Evolutionary conservation across 2,329 filamentous ascomycete species (phyloP).

Genomic region (Cytospora piceae): DNA sequence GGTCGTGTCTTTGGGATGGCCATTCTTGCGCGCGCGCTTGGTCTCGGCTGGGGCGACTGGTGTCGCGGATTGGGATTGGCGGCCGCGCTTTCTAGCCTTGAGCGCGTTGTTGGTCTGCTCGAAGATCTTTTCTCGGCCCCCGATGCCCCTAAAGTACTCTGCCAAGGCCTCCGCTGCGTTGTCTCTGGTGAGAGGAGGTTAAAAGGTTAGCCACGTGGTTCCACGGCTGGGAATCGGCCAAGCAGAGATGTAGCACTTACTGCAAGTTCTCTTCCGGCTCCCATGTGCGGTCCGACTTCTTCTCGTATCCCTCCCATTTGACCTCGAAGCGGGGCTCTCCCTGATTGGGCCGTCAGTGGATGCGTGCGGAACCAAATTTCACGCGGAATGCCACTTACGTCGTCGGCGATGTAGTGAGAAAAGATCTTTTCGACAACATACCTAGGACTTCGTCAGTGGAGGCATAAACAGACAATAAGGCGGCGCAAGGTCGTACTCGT

Average conservation of each 20-base stretch:
- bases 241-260: slow-evolving; percentile 43
- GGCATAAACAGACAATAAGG: slow-evolving; percentile 31
- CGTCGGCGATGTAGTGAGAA: slow-evolving; percentile 63
- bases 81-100: slow-evolving; percentile 62
- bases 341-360: slow-evolving; percentile 37
- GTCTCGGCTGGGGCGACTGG: slow-evolving; percentile 42
- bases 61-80: slow-evolving; percentile 46
- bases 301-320: slow-evolving; percentile 80
- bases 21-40: slow-evolving; percentile 53
- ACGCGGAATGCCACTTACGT: slow-evolving; percentile 45
- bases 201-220: not conserved
- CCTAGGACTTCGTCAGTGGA: slow-evolving; percentile 47
- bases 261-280: slow-evolving; percentile 73
- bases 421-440: slow-evolving; percentile 77
- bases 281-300: slow-evolving; percentile 74
- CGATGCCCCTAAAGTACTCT: slow-evolving; percentile 65
- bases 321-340: slow-evolving; percentile 67
- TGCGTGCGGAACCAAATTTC: no score
- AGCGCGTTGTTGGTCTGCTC: slow-evolving; percentile 54
- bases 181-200: slow-evolving; percentile 46
- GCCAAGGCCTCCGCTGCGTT: slow-evolving; percentile 63
- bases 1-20: slow-evolving; percentile 53
- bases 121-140: slow-evolving; percentile 63
- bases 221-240: not conserved
- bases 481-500: slow-evolving; percentile 34